A percentile compares a stretch with the other conserved stretches of the same genome.
phyloP scores from a whole-genome alignment of 129 eudicot genomes.

The Lactuca sativa region DNA sequence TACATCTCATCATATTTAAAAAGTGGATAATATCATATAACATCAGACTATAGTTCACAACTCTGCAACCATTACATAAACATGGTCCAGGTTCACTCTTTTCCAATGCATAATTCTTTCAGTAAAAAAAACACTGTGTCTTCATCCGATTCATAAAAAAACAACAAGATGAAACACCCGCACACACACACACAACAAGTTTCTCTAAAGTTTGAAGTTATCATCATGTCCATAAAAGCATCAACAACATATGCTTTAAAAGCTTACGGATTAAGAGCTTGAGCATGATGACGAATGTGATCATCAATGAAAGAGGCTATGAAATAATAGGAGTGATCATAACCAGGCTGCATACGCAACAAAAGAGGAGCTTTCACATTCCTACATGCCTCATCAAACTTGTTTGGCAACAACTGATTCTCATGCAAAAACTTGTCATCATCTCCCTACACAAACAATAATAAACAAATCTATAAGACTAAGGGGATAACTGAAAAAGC shows the following conservation, averaged over 20 bases:
- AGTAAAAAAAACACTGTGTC: conserved; percentile 13
- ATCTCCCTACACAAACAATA: conserved; percentile 55
- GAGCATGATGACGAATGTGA: conserved; percentile 96
- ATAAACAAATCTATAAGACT: neutral
- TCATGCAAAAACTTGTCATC: conserved; percentile 84
- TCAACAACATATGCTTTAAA: conserved; percentile 11
- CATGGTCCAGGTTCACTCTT: conserved; percentile 38
- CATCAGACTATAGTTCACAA: conserved; percentile 33
- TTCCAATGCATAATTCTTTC: conserved; percentile 16
- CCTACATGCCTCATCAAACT: conserved; percentile 91
- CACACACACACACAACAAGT: conserved; percentile 22
- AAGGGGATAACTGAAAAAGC: neutral
- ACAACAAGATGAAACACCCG: conserved; percentile 19
- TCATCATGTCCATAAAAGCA: conserved; percentile 15
- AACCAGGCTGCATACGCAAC: conserved; percentile 83
- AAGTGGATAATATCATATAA: neutral
- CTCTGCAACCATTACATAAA: conserved; percentile 29
- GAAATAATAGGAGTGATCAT: conserved; percentile 92
- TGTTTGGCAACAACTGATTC: conserved; percentile 69
- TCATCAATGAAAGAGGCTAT: conserved; percentile 93
- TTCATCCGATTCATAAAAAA: conserved; percentile 25
- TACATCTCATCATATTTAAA: conserved; percentile 2
- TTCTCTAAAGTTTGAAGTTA: conserved; percentile 10
- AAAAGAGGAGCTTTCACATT: conserved; percentile 68
- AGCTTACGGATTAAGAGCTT: conserved; percentile 69